These are phyloP conservation scores for Curvularia verruculosa DNA, from an alignment of 2,329 filamentous ascomycete genomes.

Conservation along the genomic window DNA sequence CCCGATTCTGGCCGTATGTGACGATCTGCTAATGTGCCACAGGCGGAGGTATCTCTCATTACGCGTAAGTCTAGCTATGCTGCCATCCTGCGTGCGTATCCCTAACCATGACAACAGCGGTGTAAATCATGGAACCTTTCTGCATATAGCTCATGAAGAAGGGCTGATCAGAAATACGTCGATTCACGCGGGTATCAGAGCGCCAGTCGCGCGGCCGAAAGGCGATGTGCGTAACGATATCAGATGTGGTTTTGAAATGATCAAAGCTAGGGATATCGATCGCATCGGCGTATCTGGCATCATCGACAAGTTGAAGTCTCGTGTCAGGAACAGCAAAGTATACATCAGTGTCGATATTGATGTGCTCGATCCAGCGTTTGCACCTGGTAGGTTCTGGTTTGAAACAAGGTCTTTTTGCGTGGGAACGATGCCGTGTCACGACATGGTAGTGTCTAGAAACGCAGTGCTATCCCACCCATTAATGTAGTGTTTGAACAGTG, in stretches of 20 bases:
- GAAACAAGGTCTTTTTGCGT: too few relatives aligned
- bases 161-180: constrained; percentile 64
- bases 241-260: constrained; percentile 64
- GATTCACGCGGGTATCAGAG: constrained; percentile 67
- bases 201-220: constrained; percentile 57
- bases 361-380: constrained; percentile 62
- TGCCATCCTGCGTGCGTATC: neutral
- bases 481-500: neutral
- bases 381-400: constrained; percentile 52
- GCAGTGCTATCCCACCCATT: neutral
- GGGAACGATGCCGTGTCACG: neutral
- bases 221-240: constrained; percentile 63
- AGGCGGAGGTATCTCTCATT: constrained; percentile 65
- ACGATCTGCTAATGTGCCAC: constrained; percentile 9
- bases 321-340: constrained; percentile 60
- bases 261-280: constrained; percentile 63
- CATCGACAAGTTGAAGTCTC: constrained; percentile 56
- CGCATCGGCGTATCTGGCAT: constrained; percentile 55
- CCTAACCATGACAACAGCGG: constrained; percentile 40
- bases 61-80: constrained; percentile 54
- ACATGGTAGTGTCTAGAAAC: neutral
- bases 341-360: constrained; percentile 65
- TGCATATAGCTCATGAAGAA: constrained; percentile 68
- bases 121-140: constrained; percentile 66
- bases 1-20: neutral